Base-by-base conservation (phyloP, 2,329 filamentous ascomycete species). In the Cadophora sp. region DNA sequence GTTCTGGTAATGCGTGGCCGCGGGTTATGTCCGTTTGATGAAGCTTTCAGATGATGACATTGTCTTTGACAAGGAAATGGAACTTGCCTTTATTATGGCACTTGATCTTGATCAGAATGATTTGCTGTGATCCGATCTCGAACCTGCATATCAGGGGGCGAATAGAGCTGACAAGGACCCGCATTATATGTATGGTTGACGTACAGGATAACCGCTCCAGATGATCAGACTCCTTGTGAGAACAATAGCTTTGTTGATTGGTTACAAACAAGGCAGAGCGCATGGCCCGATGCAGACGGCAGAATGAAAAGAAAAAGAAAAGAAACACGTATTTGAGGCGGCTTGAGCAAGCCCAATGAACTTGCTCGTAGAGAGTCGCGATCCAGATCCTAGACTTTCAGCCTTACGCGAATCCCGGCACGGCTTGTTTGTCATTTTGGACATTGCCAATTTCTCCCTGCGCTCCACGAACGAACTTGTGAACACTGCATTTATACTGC, bases 351-450 rank as follows among this genome's bases (percentile, higher is more conserved):
- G 24, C 34, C 64, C 66, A 65, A 61, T 62, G 58, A 62, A 62
- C 24, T 62, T 26, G 26, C 60, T 62, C 31, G 29, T 62, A 19
- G 43, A 37, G 37, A 60, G 46, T 65, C 61, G 53, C 46, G 62
- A 62, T 62, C 24, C 31, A 50, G 48, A 53, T 62, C 34, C 58
- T 58, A 64, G 58, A 64, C 34, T 60, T 63, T 76, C 73, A 76
- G 73, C 73, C 75, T 75, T 76, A 73, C 67, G 70, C 73, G 71
- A 67, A 74, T 75, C 72, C 72, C 69, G 65, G 71, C 62, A 50
- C 66, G 67, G 65, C 68, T 73, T 75, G 73, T 75, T 76, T 75
- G 73, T 69, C 71, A 69, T 72, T 71, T 70, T 71, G 56, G 64
- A 70, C 69, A 73, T 73, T 74, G 69, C 73, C 68, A 74, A 74